Evolutionary conservation across 164 flowering plant species (phyloP).

Genomic region (Warburgia ugandensis): DNA sequence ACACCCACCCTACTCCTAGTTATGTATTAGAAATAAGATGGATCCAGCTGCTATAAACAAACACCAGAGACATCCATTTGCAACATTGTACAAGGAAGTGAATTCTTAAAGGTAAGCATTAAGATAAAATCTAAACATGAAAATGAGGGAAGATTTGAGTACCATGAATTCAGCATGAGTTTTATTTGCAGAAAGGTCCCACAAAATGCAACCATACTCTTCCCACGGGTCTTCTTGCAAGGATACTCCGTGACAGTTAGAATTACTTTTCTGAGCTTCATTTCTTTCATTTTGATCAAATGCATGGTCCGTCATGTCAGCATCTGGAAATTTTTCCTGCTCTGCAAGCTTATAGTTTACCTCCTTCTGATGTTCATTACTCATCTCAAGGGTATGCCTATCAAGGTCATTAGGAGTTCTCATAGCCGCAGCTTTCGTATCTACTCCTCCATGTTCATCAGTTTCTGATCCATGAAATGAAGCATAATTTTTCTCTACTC

Average conservation of each 20-base stretch:
- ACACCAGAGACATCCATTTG: conserved; percentile 3
- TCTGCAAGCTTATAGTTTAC: not conserved
- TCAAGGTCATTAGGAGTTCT: conserved; percentile 22
- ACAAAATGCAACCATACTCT: conserved; percentile 82
- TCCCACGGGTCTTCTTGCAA: conserved; percentile 65
- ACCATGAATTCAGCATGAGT: conserved; percentile 91
- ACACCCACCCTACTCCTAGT: too few relatives aligned
- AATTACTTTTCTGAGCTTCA: conserved; percentile 4
- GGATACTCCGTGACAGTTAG: conserved; percentile 12
- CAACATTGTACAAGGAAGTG: not conserved
- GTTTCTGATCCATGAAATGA: conserved; percentile 10
- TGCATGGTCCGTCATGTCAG: not conserved
- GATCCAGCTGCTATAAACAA: too few relatives aligned
- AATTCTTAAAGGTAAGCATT: not conserved
- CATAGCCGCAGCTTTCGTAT: conserved; percentile 22
- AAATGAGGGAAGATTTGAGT: conserved; percentile 10
- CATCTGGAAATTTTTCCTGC: not conserved
- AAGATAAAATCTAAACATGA: not conserved
- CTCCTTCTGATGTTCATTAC: not conserved
- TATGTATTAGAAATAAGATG: too few relatives aligned
- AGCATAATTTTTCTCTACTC: conserved; percentile 8
- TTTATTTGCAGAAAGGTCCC: conserved; percentile 86
- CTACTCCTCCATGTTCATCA: conserved; percentile 7
- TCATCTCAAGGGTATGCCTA: conserved; percentile 4
- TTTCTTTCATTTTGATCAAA: conserved; percentile 9